Evolutionary conservation across 2,329 filamentous ascomycete genomes (phyloP).

Genomic region (Lachnellula cervina): DNA sequence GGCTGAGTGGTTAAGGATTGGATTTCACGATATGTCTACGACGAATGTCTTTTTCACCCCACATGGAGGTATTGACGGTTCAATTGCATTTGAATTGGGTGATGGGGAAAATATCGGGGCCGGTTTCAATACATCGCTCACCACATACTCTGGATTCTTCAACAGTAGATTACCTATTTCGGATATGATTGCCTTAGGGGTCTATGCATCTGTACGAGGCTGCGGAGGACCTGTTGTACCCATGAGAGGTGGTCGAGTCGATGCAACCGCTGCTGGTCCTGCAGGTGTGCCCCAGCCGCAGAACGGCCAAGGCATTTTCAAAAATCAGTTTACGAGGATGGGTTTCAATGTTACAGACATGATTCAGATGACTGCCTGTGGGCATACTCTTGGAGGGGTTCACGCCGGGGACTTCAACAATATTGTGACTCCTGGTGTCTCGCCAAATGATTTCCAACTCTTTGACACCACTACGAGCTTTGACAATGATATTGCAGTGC

Average conservation of each 20-base stretch:
- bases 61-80: slow-evolving; percentile 53
- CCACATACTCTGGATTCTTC: slow-evolving; percentile 50
- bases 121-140: slow-evolving; percentile 49
- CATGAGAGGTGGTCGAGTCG: slow-evolving; percentile 48
- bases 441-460: slow-evolving; percentile 38
- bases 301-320: slow-evolving; percentile 48
- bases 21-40: slow-evolving; percentile 59
- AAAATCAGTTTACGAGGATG: slow-evolving; percentile 52
- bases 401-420: slow-evolving; percentile 50
- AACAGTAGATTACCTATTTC: slow-evolving; percentile 48
- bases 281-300: slow-evolving; percentile 53
- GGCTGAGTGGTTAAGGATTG: slow-evolving; percentile 57
- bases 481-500: slow-evolving; percentile 52
- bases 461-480: slow-evolving; percentile 48
- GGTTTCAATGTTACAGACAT: slow-evolving; percentile 53
- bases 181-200: slow-evolving; percentile 54
- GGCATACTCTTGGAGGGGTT: slow-evolving; percentile 57
- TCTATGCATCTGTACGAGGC: slow-evolving; percentile 53
- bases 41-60: slow-evolving; percentile 41
- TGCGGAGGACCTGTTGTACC: slow-evolving; percentile 54
- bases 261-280: slow-evolving; percentile 45
- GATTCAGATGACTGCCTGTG: slow-evolving; percentile 57
- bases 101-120: slow-evolving; percentile 53
- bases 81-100: slow-evolving; percentile 53
- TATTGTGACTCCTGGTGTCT: slow-evolving; percentile 43